A percentile compares a stretch with the other conserved stretches of the same genome.
Evolutionary conservation across 1,284 basidiomycete genomes (phyloP).

Genomic region (Lentinula novae-zelandiae): DNA sequence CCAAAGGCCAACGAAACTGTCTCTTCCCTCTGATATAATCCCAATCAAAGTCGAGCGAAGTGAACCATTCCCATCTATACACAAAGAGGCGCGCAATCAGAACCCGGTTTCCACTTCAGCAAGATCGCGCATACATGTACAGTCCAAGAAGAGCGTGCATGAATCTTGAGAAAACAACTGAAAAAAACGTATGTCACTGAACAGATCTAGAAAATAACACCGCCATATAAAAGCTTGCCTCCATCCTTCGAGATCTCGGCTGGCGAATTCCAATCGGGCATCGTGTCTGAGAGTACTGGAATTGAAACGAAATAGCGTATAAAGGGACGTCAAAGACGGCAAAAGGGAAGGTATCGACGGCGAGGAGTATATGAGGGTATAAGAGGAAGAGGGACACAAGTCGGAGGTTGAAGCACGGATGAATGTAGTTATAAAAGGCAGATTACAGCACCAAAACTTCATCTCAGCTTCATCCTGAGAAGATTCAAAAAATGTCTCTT

Average conservation of each 20-base stretch:
- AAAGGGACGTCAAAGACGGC: not conserved
- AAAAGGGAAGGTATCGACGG: constrained; percentile 3
- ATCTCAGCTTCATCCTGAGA: constrained; percentile 11
- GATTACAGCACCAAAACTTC: constrained; percentile 4
- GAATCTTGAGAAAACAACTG: constrained; percentile 59
- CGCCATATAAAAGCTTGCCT: constrained; percentile 7
- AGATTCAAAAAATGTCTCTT: constrained; percentile 1
- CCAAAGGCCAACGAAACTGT: constrained; percentile 62
- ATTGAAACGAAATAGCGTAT: not conserved
- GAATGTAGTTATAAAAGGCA: constrained; percentile 6
- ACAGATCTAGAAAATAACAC: constrained; percentile 36
- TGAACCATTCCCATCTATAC: constrained; percentile 62
- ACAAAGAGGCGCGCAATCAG: constrained; percentile 7
- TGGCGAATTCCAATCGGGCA: constrained; percentile 24
- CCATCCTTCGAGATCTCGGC: constrained; percentile 19
- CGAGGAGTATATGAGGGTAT: constrained; percentile 15
- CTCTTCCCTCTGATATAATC: constrained; percentile 55
- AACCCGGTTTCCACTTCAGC: not conserved
- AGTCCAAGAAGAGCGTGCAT: constrained; percentile 67
- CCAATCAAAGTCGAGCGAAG: constrained; percentile 68
- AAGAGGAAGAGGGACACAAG: constrained; percentile 14
- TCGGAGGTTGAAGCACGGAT: constrained; percentile 16
- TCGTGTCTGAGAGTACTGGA: not conserved
- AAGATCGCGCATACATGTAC: constrained; percentile 45
- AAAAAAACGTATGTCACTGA: constrained; percentile 43